Conservation (phyloP, 805 yeast genomes). For the Ogataea trehalophila region DNA sequence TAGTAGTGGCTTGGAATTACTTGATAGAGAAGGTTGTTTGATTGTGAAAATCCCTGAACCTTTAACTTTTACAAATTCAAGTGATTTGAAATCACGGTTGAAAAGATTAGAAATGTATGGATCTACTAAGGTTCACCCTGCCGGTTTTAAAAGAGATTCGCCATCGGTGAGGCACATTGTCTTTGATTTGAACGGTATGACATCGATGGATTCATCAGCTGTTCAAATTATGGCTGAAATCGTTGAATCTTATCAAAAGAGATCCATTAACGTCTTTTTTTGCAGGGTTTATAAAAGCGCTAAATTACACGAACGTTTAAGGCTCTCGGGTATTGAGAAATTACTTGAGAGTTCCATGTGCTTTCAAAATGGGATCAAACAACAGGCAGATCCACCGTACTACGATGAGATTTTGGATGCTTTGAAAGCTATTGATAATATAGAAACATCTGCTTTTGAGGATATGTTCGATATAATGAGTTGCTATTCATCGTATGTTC, state of each 20-base stretch:
- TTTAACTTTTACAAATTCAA: slow-evolving; percentile 78
- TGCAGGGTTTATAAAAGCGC: slow-evolving; percentile 50
- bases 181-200: slow-evolving; percentile 80
- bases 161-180: slow-evolving; percentile 51
- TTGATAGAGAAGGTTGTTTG: slow-evolving; percentile 64
- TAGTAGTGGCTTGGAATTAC: slow-evolving; percentile 20
- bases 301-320: slow-evolving; percentile 45
- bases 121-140: slow-evolving; percentile 70
- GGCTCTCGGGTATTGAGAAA: slow-evolving; percentile 49
- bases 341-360: slow-evolving; percentile 26
- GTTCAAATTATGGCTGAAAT: slow-evolving; percentile 65
- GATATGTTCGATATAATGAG: slow-evolving; percentile 13
- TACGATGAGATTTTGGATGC: slow-evolving; percentile 56
- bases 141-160: slow-evolving; percentile 31
- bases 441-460: slow-evolving; percentile 18
- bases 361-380: slow-evolving; percentile 26
- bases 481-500: slow-evolving; percentile 10
- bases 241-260: slow-evolving; percentile 47
- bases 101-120: slow-evolving; percentile 74
- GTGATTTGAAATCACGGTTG: slow-evolving; percentile 64
- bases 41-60: slow-evolving; percentile 86
- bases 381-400: slow-evolving; percentile 36
- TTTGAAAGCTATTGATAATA: slow-evolving; percentile 38
- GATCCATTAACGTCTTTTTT: slow-evolving; percentile 54
- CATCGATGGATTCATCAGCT: slow-evolving; percentile 73